Evolutionary conservation across 257 asterid genomes (phyloP).

Genomic region (Penstemon barbatus): DNA sequence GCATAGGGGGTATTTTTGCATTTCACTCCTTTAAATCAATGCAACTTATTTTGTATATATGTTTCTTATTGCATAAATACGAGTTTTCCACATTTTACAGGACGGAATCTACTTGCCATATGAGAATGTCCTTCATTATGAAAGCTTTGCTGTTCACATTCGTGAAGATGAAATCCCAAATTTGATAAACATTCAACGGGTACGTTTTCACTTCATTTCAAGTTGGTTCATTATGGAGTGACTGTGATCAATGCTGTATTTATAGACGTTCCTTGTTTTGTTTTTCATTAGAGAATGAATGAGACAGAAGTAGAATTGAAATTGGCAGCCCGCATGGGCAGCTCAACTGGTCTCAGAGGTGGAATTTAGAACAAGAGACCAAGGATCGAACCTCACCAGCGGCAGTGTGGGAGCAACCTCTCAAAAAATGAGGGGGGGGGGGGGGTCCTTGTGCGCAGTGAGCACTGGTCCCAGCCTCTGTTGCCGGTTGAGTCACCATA

Average conservation of each 20-base stretch:
- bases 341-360: no score
- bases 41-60: neutral
- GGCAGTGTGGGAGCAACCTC: no score
- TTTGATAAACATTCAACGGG: conserved; percentile 74
- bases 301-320: conserved; percentile 81
- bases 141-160: conserved; percentile 88
- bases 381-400: no score
- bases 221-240: neutral
- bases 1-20: no score
- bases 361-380: no score
- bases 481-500: no score
- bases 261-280: neutral
- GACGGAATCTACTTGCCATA: conserved; percentile 95
- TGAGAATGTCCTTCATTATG: conserved; percentile 77
- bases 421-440: no score
- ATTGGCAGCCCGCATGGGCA: no score
- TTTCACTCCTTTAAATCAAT: no score
- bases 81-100: conserved; percentile 37
- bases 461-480: no score
- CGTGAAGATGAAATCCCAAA: conserved; percentile 89
- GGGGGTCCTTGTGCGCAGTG: no score
- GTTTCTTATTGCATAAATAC: conserved; percentile 14
- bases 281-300: conserved; percentile 53
- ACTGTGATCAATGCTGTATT: no score
- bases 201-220: conserved; percentile 36